Evolutionary conservation across 1,284 basidiomycete species (phyloP).

Genomic region (Tylopilus orsonianus): DNA sequence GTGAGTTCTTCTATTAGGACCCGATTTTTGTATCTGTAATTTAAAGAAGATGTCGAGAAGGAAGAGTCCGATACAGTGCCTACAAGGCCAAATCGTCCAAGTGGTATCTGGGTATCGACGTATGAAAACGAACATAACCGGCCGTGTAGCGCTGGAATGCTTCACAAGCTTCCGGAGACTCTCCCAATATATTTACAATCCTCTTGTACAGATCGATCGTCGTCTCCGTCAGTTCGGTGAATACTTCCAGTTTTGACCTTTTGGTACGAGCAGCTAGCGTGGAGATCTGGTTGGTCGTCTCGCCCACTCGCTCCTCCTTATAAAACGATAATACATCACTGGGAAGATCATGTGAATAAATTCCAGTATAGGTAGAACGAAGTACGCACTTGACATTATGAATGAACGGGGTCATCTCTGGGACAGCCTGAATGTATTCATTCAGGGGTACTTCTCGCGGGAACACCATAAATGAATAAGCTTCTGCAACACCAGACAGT

Average conservation of each 20-base stretch:
- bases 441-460: slow-evolving; percentile 24
- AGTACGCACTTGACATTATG: slow-evolving; percentile 35
- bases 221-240: slow-evolving; percentile 25
- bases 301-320: too few species aligned
- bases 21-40: too few species aligned
- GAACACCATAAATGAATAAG: slow-evolving; percentile 30
- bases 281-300: slow-evolving; percentile 37
- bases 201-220: slow-evolving; percentile 18
- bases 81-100: slow-evolving; percentile 21
- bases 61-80: too few species aligned
- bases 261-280: slow-evolving; percentile 26
- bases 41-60: too few species aligned
- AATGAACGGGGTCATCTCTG: slow-evolving; percentile 32
- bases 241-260: slow-evolving; percentile 26
- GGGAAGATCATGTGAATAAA: not conserved
- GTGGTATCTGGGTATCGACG: slow-evolving; percentile 16
- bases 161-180: slow-evolving; percentile 17
- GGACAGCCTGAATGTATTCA: slow-evolving; percentile 35
- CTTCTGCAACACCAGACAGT: slow-evolving; percentile 29
- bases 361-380: not conserved
- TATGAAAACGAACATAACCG: slow-evolving; percentile 28
- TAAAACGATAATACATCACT: slow-evolving; percentile 43
- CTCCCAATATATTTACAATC: slow-evolving; percentile 22
- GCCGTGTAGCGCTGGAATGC: slow-evolving; percentile 16
- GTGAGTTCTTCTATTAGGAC: too few species aligned